Conservation (phyloP, 2,329 filamentous ascomycete genomes). For the Elsinoe batatas region DNA sequence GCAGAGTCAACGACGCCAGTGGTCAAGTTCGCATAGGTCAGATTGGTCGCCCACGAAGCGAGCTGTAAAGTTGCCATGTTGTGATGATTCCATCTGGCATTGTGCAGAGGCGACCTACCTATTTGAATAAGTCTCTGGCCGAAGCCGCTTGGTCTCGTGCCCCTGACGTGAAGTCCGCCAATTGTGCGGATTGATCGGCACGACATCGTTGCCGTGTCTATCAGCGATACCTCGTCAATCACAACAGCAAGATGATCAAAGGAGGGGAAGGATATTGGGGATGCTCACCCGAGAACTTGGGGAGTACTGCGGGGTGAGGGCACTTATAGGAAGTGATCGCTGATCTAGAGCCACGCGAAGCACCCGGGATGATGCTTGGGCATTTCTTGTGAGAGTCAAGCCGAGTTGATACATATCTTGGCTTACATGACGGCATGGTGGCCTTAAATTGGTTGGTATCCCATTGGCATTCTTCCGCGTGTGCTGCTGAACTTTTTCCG, state of each 20-base stretch:
- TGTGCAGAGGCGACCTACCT: background rate
- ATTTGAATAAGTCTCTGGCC: background rate
- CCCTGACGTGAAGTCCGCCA: background rate
- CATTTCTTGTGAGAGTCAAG: background rate
- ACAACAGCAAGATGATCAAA: background rate
- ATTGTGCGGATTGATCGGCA: background rate
- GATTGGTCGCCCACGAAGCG: conserved; percentile 38
- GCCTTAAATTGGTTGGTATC: no score
- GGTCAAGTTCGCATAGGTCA: conserved; percentile 35
- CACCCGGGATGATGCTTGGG: background rate
- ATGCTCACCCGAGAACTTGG: background rate
- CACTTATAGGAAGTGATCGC: background rate
- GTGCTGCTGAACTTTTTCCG: no score
- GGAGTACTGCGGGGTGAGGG: background rate
- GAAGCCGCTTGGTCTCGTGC: background rate
- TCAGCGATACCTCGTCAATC: background rate
- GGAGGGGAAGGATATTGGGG: background rate
- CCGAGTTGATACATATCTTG: background rate
- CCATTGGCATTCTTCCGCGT: no score
- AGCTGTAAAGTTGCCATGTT: conserved; percentile 39
- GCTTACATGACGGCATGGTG: background rate
- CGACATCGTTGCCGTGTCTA: background rate
- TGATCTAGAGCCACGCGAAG: background rate
- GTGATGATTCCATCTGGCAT: background rate
- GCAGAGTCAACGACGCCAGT: conserved; percentile 35